Evolutionary conservation across 106 monocot species (phyloP).

Genomic region (Alisma plantagoaquatica): DNA sequence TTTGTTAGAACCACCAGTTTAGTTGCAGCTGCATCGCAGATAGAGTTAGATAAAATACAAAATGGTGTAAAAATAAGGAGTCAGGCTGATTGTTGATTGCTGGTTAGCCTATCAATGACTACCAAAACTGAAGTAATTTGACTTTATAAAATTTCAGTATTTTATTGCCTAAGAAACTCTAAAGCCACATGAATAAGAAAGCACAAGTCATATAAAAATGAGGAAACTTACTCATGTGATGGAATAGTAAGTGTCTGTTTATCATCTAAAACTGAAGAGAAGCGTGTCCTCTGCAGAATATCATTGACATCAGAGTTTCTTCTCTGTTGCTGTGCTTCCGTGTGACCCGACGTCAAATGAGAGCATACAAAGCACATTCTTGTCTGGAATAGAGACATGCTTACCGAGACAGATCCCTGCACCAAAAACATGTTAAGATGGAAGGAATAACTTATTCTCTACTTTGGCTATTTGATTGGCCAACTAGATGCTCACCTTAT

Average conservation of each 20-base stretch:
- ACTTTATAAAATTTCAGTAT: no score
- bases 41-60: no score
- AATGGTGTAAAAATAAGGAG: no score
- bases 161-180: no score
- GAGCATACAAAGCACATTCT: constrained; percentile 61
- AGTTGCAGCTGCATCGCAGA: no score
- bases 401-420: constrained; percentile 73
- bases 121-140: no score
- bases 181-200: no score
- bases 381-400: constrained; percentile 77
- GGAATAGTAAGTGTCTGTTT: constrained; percentile 38
- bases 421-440: not conserved
- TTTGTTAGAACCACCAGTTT: no score
- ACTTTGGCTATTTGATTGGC: no score
- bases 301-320: constrained; percentile 53
- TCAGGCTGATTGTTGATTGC: no score
- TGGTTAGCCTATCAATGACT: no score
- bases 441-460: not conserved
- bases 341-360: constrained; percentile 62
- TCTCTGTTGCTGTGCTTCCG: constrained; percentile 50
- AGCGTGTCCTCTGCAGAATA: constrained; percentile 41
- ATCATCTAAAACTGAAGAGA: constrained; percentile 23
- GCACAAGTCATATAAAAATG: no score
- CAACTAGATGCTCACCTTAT: constrained; percentile 63
- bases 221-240: constrained; percentile 61